phyloP scores from a whole-genome alignment of 2,329 filamentous ascomycete genomes.

The Kalmusia sp. region DNA sequence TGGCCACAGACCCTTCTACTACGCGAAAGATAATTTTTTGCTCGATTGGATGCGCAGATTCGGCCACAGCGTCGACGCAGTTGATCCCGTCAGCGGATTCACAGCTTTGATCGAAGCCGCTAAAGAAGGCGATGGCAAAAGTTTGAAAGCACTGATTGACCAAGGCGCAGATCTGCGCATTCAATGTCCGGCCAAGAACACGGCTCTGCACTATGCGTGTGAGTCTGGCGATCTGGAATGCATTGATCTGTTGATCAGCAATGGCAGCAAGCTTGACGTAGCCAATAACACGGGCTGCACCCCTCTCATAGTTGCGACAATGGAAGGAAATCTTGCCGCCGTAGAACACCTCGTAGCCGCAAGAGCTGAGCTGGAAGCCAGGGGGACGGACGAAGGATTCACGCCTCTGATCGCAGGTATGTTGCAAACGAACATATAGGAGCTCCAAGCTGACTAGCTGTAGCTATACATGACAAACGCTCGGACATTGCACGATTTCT shows the following conservation, averaged over 20 bases:
- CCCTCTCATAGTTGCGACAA: not conserved
- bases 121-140: not conserved
- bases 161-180: not conserved
- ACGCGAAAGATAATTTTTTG: slow-evolving; percentile 3
- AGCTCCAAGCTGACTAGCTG: too few relatives aligned
- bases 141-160: not conserved
- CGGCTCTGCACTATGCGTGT: slow-evolving; percentile 2
- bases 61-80: not conserved
- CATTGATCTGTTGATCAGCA: not conserved
- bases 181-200: slow-evolving; percentile 4
- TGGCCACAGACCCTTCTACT: not conserved
- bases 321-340: not conserved
- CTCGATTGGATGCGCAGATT: slow-evolving; percentile 3
- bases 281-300: not conserved
- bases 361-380: not conserved
- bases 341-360: not conserved
- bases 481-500: not conserved
- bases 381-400: not conserved
- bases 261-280: not conserved
- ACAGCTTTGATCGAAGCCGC: slow-evolving; percentile 1
- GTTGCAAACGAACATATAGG: too few relatives aligned
- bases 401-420: slow-evolving; percentile 1
- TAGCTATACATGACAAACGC: not conserved
- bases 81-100: not conserved
- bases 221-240: not conserved